These are phyloP conservation scores for Fusarium neocosmosporiellum DNA, from an alignment of 2,329 filamentous ascomycete genomes.

Conservation along the genomic window DNA sequence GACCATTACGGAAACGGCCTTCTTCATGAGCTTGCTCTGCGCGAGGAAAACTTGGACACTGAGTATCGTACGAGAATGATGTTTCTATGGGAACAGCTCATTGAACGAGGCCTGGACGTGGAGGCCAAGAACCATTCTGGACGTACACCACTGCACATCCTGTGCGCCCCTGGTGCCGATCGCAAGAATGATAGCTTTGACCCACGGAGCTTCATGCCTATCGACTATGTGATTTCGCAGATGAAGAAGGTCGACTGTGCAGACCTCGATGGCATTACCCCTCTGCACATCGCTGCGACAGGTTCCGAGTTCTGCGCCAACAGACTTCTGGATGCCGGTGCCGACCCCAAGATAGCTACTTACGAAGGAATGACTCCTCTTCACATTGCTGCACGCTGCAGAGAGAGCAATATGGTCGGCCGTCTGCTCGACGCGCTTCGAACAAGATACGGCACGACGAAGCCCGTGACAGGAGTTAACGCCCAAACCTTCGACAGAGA, in stretches of 20 bases:
- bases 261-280: conserved; percentile 28
- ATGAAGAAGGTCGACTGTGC: conserved; percentile 13
- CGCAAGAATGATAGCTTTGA: background rate
- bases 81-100: conserved; percentile 20
- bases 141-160: conserved; percentile 38
- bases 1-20: conserved; percentile 38
- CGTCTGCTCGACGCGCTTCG: conserved; percentile 37
- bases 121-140: conserved; percentile 32
- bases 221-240: conserved; percentile 30
- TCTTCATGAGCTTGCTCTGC: conserved; percentile 34
- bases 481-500: background rate
- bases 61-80: background rate
- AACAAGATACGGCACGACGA: background rate
- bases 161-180: conserved; percentile 7
- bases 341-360: conserved; percentile 46
- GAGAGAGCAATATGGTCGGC: conserved; percentile 50
- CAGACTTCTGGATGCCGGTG: conserved; percentile 50
- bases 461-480: background rate
- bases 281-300: conserved; percentile 41
- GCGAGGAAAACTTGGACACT: background rate
- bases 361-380: conserved; percentile 51
- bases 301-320: conserved; percentile 35
- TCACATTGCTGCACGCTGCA: conserved; percentile 51
- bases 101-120: conserved; percentile 23
- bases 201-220: background rate